These are phyloP conservation scores for Teunomyces cretensis DNA, from an alignment of 805 yeast species.

Conservation along the genomic window DNA sequence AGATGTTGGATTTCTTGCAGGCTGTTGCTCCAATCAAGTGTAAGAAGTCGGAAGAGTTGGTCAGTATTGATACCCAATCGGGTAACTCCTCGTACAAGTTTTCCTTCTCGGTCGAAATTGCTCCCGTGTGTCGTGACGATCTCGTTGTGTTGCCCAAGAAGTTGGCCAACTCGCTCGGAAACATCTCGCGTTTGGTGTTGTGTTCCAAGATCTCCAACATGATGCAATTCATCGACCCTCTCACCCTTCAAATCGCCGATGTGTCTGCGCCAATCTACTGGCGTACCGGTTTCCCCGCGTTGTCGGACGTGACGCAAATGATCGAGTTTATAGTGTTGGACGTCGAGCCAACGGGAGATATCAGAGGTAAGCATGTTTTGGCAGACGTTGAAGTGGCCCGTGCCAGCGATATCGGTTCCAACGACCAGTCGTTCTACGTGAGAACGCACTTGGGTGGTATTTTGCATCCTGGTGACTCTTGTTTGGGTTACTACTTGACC, in stretches of 20 bases:
- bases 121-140: constrained; percentile 96
- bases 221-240: constrained; percentile 84
- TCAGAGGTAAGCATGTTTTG: constrained; percentile 72
- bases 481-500: constrained; percentile 81
- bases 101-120: constrained; percentile 88
- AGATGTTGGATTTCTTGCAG: constrained; percentile 86
- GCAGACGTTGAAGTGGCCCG: constrained; percentile 94
- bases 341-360: constrained; percentile 85
- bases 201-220: constrained; percentile 84
- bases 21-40: constrained; percentile 82
- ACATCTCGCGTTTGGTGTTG: constrained; percentile 74
- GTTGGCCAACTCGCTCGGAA: constrained; percentile 80
- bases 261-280: constrained; percentile 70
- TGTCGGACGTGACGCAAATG: constrained; percentile 73
- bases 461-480: constrained; percentile 95
- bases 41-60: constrained; percentile 86
- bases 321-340: constrained; percentile 89
- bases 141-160: constrained; percentile 87
- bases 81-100: constrained; percentile 87
- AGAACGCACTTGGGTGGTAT: constrained; percentile 93
- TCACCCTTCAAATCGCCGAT: constrained; percentile 75
- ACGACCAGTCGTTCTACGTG: constrained; percentile 78
- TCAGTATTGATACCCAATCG: constrained; percentile 89
- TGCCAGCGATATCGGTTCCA: constrained; percentile 81
- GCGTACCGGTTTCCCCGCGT: constrained; percentile 76